Conservation (phyloP, 1,284 basidiomycete genomes). For the Apiotrichum laibachii region DNA sequence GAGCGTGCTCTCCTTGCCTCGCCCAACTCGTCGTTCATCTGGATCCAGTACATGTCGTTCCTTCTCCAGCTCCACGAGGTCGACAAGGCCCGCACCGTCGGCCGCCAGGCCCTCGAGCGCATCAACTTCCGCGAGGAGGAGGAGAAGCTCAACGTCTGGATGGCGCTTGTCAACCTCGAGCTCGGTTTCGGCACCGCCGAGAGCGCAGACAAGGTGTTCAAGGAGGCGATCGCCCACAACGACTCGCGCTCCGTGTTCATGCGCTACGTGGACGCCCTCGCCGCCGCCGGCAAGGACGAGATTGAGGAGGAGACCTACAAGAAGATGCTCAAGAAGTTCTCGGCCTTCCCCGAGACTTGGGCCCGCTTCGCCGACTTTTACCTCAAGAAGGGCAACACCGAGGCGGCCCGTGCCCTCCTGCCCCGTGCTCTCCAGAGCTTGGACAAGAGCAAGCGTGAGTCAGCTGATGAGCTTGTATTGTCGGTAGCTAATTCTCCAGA, state of each 20-base stretch:
- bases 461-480: too few species aligned
- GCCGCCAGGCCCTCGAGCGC: constrained; percentile 74
- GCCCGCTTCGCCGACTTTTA: constrained; percentile 75
- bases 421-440: constrained; percentile 85
- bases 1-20: constrained; percentile 92
- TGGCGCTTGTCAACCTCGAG: constrained; percentile 92
- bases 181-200: constrained; percentile 87
- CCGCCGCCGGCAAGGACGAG: constrained; percentile 71
- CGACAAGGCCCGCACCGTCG: constrained; percentile 87
- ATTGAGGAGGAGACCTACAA: constrained; percentile 83
- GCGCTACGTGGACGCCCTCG: constrained; percentile 77
- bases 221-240: constrained; percentile 84
- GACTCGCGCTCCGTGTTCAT: constrained; percentile 89
- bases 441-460: constrained; percentile 90
- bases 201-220: constrained; percentile 73
- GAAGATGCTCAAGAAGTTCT: constrained; percentile 86
- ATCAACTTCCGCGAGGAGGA: constrained; percentile 96
- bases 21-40: constrained; percentile 94
- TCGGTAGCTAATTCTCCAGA: constrained; percentile 57
- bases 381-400: constrained; percentile 67
- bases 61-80: constrained; percentile 92
- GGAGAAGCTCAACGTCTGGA: constrained; percentile 97
- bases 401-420: constrained; percentile 81
- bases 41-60: constrained; percentile 99
- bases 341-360: constrained; percentile 88